These are phyloP conservation scores for Hypericum perforatum DNA, from an alignment of 345 rosid species.

Conservation along the genomic window DNA sequence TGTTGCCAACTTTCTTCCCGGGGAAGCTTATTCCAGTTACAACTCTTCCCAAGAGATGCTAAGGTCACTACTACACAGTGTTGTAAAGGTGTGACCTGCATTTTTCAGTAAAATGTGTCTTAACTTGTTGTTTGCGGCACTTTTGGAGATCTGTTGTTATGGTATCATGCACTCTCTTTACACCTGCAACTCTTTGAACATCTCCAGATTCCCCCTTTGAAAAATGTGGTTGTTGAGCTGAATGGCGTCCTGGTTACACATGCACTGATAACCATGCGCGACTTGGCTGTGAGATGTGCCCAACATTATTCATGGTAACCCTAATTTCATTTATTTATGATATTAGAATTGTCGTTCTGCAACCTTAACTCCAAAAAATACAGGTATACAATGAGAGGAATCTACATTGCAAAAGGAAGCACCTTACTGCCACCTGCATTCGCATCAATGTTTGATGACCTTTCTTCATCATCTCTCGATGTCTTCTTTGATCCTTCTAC, in stretches of 20 bases:
- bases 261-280: constrained; percentile 79
- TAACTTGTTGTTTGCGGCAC: too few relatives aligned
- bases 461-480: constrained; percentile 85
- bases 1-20: constrained; percentile 72
- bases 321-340: constrained; percentile 13
- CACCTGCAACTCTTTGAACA: constrained; percentile 17
- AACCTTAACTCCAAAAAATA: constrained; percentile 1
- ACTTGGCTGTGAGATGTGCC: constrained; percentile 59
- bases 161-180: neutral
- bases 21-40: constrained; percentile 77
- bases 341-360: neutral
- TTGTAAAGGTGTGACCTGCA: constrained; percentile 56
- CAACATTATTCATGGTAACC: constrained; percentile 89
- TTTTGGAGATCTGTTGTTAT: too few relatives aligned
- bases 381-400: constrained; percentile 93
- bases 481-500: constrained; percentile 90
- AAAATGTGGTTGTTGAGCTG: constrained; percentile 81
- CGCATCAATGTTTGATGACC: constrained; percentile 81
- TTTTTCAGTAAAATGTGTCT: too few relatives aligned
- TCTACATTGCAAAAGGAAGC: constrained; percentile 91
- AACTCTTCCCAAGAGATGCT: constrained; percentile 82
- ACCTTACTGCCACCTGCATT: constrained; percentile 79
- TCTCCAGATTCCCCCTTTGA: constrained; percentile 68
- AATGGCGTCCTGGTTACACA: constrained; percentile 88
- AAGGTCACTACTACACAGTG: constrained; percentile 82